phyloP scores from a whole-genome alignment of 2,329 filamentous ascomycete species.

The Neonectria hederae region DNA sequence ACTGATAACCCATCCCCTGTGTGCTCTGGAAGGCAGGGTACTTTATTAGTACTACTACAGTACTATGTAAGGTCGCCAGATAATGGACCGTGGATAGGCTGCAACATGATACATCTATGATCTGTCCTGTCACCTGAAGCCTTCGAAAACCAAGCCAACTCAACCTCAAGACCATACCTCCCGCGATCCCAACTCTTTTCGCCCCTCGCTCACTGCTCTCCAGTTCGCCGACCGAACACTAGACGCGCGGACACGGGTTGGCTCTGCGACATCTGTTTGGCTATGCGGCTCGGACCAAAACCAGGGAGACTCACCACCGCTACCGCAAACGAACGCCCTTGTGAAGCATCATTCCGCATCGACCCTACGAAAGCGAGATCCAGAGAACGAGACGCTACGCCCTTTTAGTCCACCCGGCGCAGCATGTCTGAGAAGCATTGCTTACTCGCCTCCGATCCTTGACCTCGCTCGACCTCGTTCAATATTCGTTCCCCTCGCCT shows the following conservation, averaged over 20 bases:
- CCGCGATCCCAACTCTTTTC: not conserved
- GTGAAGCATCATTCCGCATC: constrained; percentile 17
- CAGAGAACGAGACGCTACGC: constrained; percentile 6
- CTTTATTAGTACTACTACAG: too few relatives aligned
- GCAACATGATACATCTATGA: constrained; percentile 40
- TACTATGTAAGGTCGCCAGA: constrained; percentile 1
- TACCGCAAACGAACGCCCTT: constrained; percentile 24
- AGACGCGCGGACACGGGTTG: constrained; percentile 19
- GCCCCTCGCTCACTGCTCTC: not conserved
- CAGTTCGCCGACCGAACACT: constrained; percentile 37
- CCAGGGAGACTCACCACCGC: constrained; percentile 9
- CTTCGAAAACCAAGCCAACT: constrained; percentile 22
- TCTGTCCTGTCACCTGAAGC: constrained; percentile 38
- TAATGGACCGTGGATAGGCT: constrained; percentile 20
- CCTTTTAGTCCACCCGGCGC: constrained; percentile 20
- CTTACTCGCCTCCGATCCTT: constrained; percentile 31
- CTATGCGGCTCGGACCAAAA: constrained; percentile 31
- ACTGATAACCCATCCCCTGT: constrained; percentile 5
- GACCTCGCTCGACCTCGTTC: constrained; percentile 17
- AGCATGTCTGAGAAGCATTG: constrained; percentile 41
- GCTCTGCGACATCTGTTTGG: constrained; percentile 22
- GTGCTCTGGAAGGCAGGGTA: not conserved
- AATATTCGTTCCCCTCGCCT: constrained; percentile 23
- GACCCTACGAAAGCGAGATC: not conserved
- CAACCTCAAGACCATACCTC: not conserved